phyloP scores from a whole-genome alignment of 2,329 filamentous ascomycete species.

The Pseudocercospora fuligena region DNA sequence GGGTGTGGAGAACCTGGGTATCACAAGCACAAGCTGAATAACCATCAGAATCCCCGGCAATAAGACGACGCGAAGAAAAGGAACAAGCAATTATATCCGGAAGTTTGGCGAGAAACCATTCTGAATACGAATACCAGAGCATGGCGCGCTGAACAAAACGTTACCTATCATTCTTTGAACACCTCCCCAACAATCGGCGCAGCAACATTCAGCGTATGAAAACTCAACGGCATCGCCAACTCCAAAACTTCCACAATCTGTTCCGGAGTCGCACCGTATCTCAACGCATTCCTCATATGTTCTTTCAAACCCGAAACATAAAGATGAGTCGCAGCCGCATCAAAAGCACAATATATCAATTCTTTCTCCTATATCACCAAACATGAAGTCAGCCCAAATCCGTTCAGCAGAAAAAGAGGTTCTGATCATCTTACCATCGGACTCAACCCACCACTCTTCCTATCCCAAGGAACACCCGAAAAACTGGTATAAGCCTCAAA shows the following conservation, averaged over 20 bases:
- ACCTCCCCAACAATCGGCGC: not conserved
- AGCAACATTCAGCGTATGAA: not conserved
- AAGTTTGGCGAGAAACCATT: not conserved
- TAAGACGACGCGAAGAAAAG: not conserved
- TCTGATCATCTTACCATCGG: not conserved
- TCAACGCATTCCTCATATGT: constrained; percentile 1
- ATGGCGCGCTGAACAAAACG: not conserved
- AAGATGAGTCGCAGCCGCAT: not conserved
- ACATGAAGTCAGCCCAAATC: no score
- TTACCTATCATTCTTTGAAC: not conserved
- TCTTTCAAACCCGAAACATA: not conserved
- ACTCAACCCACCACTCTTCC: not conserved
- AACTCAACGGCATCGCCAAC: constrained; percentile 2
- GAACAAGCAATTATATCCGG: not conserved
- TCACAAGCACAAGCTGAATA: not conserved
- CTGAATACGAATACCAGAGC: not conserved
- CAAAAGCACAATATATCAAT: not conserved
- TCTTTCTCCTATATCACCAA: not conserved
- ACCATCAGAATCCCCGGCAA: not conserved
- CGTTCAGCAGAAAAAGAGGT: not conserved
- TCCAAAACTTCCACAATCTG: constrained; percentile 3
- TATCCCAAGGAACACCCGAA: not conserved
- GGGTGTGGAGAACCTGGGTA: constrained; percentile 2
- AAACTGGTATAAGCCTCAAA: not conserved
- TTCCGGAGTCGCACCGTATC: not conserved